Percentiles rank a stretch among this genome's conserved stretches.
Evolutionary conservation across 495 filamentous ascomycete species (phyloP).

Genomic region (Penicillium diatomitis): DNA sequence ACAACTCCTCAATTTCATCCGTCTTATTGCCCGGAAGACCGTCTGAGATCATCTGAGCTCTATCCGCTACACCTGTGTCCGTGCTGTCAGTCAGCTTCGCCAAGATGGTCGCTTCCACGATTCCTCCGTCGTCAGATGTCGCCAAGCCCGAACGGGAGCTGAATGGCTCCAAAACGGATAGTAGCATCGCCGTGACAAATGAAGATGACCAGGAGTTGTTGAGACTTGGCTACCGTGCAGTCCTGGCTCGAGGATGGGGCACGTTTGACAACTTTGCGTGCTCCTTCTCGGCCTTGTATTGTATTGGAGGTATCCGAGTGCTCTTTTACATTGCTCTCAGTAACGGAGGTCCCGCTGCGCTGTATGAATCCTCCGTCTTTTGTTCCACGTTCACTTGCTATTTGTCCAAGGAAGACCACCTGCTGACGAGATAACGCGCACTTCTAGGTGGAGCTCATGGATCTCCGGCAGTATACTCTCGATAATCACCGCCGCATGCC

Average conservation of each 20-base stretch:
- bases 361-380: constrained; percentile 8
- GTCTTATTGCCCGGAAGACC: background rate
- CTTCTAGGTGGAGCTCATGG: constrained; percentile 28
- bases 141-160: constrained; percentile 5
- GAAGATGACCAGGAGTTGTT: constrained; percentile 26
- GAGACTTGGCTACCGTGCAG: constrained; percentile 24
- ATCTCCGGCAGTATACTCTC: constrained; percentile 27
- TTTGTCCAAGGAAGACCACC: background rate
- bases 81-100: background rate
- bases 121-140: background rate
- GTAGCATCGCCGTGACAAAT: constrained; percentile 9
- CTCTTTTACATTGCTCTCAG: constrained; percentile 27
- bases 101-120: background rate
- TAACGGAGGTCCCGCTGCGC: constrained; percentile 23
- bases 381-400: background rate
- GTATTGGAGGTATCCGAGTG: constrained; percentile 26
- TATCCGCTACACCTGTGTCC: background rate
- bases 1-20: background rate
- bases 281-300: constrained; percentile 26
- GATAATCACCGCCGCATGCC: constrained; percentile 26
- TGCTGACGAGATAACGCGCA: constrained; percentile 1
- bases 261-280: constrained; percentile 28
- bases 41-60: background rate
- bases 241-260: constrained; percentile 24
- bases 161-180: constrained; percentile 2